These are phyloP conservation scores for Penicillium cinerascens DNA, from an alignment of 495 filamentous ascomycete species.

Conservation along the genomic window DNA sequence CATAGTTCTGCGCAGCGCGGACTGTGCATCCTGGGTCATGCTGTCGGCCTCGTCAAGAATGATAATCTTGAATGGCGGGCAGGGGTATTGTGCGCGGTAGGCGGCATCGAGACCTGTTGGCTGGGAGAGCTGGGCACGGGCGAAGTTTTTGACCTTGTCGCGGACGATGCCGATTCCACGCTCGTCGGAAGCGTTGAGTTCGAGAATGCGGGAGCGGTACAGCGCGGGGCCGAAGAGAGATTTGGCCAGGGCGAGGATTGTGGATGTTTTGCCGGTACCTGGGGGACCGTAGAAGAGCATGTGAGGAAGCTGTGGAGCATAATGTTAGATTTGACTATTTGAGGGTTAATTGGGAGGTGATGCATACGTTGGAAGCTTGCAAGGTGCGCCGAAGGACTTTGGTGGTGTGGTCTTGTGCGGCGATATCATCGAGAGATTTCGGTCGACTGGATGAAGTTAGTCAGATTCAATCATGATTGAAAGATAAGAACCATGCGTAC, in stretches of 20 bases:
- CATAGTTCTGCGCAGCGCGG: slow-evolving; percentile 89
- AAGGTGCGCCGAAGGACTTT: slow-evolving; percentile 87
- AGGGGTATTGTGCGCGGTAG: slow-evolving; percentile 78
- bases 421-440: slow-evolving; percentile 89
- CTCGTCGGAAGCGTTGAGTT: slow-evolving; percentile 98
- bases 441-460: slow-evolving; percentile 62
- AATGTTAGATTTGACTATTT: background rate
- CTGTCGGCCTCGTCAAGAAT: slow-evolving; percentile 96
- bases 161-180: slow-evolving; percentile 95
- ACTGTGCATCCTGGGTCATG: slow-evolving; percentile 98
- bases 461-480: background rate
- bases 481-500: slow-evolving; percentile 48
- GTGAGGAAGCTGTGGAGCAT: slow-evolving; percentile 69
- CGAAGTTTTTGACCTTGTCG: slow-evolving; percentile 98
- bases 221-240: slow-evolving; percentile 96
- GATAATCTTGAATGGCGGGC: slow-evolving; percentile 97
- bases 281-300: slow-evolving; percentile 99
- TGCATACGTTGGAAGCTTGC: slow-evolving; percentile 82
- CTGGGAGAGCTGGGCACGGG: slow-evolving; percentile 86
- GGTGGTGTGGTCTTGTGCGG: slow-evolving; percentile 96
- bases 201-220: slow-evolving; percentile 88
- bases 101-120: slow-evolving; percentile 57
- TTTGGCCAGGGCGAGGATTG: slow-evolving; percentile 92
- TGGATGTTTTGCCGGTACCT: slow-evolving; percentile 98
- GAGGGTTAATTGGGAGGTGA: background rate